Conservation (phyloP, 805 yeast genomes). For the Metschnikowia peoriensis region DNA sequence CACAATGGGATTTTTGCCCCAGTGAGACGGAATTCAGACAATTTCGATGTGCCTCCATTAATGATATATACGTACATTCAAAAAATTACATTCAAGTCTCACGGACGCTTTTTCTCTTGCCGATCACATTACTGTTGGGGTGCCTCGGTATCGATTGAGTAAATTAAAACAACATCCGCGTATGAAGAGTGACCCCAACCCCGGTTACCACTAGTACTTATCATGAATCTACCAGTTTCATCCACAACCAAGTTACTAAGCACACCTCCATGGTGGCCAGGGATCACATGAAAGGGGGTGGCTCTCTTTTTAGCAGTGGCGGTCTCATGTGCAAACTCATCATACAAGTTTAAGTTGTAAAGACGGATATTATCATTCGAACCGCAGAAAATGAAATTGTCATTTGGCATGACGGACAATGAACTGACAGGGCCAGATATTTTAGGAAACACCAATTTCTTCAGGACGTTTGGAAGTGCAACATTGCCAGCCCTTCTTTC, state of each 20-base stretch:
- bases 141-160: constrained; percentile 61
- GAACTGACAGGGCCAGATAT: constrained; percentile 90
- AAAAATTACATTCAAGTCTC: neutral
- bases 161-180: constrained; percentile 77
- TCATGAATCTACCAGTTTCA: constrained; percentile 82
- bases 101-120: neutral
- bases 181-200: constrained; percentile 87
- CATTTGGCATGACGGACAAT: constrained; percentile 76
- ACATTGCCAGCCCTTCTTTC: constrained; percentile 21
- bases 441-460: constrained; percentile 69
- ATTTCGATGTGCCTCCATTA: neutral
- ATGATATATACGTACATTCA: neutral
- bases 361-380: constrained; percentile 87
- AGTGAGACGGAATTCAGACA: neutral
- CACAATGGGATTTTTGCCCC: constrained; percentile 11
- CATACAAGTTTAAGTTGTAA: constrained; percentile 60
- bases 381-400: constrained; percentile 77
- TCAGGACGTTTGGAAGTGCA: constrained; percentile 47
- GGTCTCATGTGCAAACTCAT: constrained; percentile 32
- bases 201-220: constrained; percentile 89
- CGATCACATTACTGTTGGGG: constrained; percentile 1
- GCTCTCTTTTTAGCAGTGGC: constrained; percentile 37
- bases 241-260: constrained; percentile 77
- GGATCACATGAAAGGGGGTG: constrained; percentile 83
- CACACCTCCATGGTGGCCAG: constrained; percentile 96